phyloP scores from a whole-genome alignment of 1,284 basidiomycete genomes.

The Irpex lacteus region DNA sequence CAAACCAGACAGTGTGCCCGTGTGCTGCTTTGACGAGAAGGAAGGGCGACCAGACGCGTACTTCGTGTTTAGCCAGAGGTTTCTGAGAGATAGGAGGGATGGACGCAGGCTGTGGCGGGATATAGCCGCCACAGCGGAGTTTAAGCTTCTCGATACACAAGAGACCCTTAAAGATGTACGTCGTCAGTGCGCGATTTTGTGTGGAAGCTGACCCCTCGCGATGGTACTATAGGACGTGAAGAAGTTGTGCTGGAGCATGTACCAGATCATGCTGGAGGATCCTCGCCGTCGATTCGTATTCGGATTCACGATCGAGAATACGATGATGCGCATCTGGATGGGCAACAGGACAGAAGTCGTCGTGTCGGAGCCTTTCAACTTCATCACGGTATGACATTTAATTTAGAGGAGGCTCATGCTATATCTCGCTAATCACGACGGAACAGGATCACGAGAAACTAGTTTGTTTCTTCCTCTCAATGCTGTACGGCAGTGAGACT shows the following conservation, averaged over 20 bases:
- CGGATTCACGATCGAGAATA: constrained; percentile 7
- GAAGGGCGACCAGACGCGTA: background rate
- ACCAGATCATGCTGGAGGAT: constrained; percentile 9
- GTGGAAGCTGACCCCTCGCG: background rate
- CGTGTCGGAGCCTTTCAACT: background rate
- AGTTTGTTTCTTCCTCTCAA: background rate
- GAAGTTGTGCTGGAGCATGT: constrained; percentile 2
- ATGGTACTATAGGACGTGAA: background rate
- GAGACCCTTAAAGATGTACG: background rate
- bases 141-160: background rate
- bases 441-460: background rate
- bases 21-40: background rate
- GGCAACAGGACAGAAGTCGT: background rate
- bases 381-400: constrained; percentile 1
- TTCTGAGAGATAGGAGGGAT: background rate
- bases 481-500: background rate
- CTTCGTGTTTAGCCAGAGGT: background rate
- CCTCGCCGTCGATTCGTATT: constrained; percentile 3
- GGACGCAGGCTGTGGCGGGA: background rate
- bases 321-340: constrained; percentile 2
- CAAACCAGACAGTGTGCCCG: background rate
- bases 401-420: background rate
- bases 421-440: background rate
- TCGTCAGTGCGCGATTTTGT: background rate
- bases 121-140: constrained; percentile 2